Conservation (phyloP, 2,329 filamentous ascomycete species). For the Ophiostoma sp. region DNA sequence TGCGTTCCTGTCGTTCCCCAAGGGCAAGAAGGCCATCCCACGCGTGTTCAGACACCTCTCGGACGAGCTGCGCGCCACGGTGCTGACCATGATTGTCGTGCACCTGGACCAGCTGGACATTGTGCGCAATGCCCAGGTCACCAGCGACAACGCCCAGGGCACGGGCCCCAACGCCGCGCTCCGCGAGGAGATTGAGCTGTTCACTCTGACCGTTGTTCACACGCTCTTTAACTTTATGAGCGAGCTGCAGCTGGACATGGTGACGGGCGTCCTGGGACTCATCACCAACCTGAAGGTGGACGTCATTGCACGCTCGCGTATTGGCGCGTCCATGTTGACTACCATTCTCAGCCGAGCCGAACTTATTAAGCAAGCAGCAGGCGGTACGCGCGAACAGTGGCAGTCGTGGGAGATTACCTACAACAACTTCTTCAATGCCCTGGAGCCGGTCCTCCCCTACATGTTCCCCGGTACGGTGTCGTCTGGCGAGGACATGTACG, state of each 20-base stretch:
- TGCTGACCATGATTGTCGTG: conserved; percentile 92
- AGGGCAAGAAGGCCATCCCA: conserved; percentile 94
- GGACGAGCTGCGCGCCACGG: conserved; percentile 88
- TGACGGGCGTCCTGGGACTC: conserved; percentile 84
- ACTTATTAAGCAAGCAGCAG: conserved; percentile 80
- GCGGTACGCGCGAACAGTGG: conserved; percentile 70
- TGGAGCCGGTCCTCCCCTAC: conserved; percentile 79
- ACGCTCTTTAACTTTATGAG: conserved; percentile 87
- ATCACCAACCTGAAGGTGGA: conserved; percentile 83
- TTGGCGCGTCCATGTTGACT: conserved; percentile 86
- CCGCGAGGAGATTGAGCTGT: conserved; percentile 90
- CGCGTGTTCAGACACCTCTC: conserved; percentile 93
- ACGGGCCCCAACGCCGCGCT: conserved; percentile 68
- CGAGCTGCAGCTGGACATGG: conserved; percentile 86
- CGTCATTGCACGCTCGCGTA: conserved; percentile 79
- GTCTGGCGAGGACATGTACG: conserved; percentile 88
- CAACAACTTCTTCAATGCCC: conserved; percentile 79
- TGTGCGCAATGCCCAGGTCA: conserved; percentile 75
- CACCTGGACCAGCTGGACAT: conserved; percentile 92
- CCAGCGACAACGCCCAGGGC: conserved; percentile 48
- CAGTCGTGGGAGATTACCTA: conserved; percentile 82
- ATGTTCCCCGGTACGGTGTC: conserved; percentile 93
- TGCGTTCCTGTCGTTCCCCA: conserved; percentile 87
- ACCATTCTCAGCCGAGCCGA: conserved; percentile 94
- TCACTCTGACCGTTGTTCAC: conserved; percentile 84